Base-by-base conservation (phyloP, 352 stramenopile species). In the Pythium myriotylum region DNA sequence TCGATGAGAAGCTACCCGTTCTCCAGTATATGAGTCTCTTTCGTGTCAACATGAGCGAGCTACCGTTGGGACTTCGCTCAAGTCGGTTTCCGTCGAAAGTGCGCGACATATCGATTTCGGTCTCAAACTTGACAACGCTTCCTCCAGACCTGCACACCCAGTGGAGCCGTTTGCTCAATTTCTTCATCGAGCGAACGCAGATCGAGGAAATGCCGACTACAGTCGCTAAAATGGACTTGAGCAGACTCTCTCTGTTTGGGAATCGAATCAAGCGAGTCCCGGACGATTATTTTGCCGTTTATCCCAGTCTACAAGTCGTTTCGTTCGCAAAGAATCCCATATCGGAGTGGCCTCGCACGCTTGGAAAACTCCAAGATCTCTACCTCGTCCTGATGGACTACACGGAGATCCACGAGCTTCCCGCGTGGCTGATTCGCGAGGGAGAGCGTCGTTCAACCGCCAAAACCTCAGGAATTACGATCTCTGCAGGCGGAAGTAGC, bases 61-160 rank as follows among this genome's bases (percentile, higher is more conserved):
- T 68, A 3, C 60, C 60, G 13, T 8, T 23, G 14, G 60, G 52
- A 13, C 24, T 62, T 19, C 45, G 46, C 27, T 42, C 52, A 12
- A 10, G 9, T 1, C 13, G 62, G 7, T 68, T 68, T 20, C 53
- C 60, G 2, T 17, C 4, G 0, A 26, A 39, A 17, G 39, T 62
- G 17, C 52, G 53, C 16, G 60, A 68, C 33, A 54, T 68, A 8
- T 39, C 33, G n/a, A 54, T 68, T 37, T 17, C 20, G 4, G 14
- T 16, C 14, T 61, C 59, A 10, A 67, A 67, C 32, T 0, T 68
- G 19, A 54, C 60, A n/a, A 43, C 26, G 12, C 39, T 68, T n/a
- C 60, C 60, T 8, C 14, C n/a, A 0, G 60, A 62, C 26, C 60
- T 68, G 12, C 52, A 62, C 22, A 50, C 37, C 24, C 57, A 58